Base-by-base conservation (phyloP, 768 basidiomycete species). In the Sutorius australiensis region DNA sequence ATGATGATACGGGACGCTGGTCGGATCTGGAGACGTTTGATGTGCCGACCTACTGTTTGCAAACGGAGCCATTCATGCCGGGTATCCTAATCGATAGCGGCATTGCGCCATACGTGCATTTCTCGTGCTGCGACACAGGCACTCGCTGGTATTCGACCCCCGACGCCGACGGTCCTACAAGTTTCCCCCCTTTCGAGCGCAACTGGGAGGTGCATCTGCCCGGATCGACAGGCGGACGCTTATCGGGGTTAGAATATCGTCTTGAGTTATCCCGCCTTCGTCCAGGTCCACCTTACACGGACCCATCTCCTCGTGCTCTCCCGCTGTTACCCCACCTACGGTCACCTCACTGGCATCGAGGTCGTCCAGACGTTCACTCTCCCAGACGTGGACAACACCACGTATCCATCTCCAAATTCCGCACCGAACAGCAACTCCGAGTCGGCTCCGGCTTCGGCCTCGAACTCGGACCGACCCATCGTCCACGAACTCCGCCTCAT, bases 351-450 rank as follows among this genome's bases (percentile, higher is more conserved):
- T 21, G 19, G 49, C 1, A 43, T 56, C 13, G 63, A 64, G 47
- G 45, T 64, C 41, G 36, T 66, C 27, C 63, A 66, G 39, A 55
- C 36, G 3, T 66, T 63, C 28, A 13, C 61, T n/a, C 9, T 64
- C 24, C 63, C 62, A 24, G 57, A 60, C 11, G n/a, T 17, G 41
- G 50, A 47, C 5, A 8, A 39, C 12, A 14, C 24, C 24, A 24
- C 24, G 2, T 4, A 27, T 16, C 31, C 42, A 5, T 5, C 6
- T 19, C n/a, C 46, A 11, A 32, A 17, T n/a, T 19, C 32, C 11
- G 19, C 10, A 6, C 14, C 24, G 28, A 59, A 2, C 30, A 39
- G 6, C 24, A 38, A 49, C 16, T 14, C 24, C 24, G 24, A 24
- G 24, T 24, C 43, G 14, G n/a, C 12, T 39, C 3, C 28, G 12